phyloP scores from a whole-genome alignment of 2,329 filamentous ascomycete species.

The Hypoxylon sp. region DNA sequence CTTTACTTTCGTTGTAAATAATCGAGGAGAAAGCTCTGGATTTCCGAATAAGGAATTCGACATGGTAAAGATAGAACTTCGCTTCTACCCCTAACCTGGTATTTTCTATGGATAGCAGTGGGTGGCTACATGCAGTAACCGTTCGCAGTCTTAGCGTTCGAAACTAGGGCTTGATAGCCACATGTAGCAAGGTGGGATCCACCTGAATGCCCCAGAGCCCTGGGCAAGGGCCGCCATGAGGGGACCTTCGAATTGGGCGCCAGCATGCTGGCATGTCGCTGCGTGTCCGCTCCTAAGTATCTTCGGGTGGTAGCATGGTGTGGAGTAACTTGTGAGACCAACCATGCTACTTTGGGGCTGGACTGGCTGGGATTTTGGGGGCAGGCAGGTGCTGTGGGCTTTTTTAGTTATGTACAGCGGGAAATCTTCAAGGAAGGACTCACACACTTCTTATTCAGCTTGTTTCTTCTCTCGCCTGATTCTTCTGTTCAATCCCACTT shows the following conservation, averaged over 20 bases:
- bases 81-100: conserved; percentile 18
- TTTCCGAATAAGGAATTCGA: conserved; percentile 22
- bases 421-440: conserved; percentile 26
- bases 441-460: conserved; percentile 23
- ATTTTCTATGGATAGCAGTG: too few relatives aligned
- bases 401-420: too few relatives aligned
- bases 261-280: conserved; percentile 19
- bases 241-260: conserved; percentile 14
- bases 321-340: conserved; percentile 16
- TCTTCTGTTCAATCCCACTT: conserved; percentile 6
- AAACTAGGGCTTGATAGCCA: conserved; percentile 26
- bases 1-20: conserved; percentile 11
- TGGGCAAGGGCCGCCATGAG: conserved; percentile 23
- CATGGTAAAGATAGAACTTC: conserved; percentile 18
- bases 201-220: conserved; percentile 27
- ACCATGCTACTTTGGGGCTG: conserved; percentile 23
- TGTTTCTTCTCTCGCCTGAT: conserved; percentile 18
- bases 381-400: too few relatives aligned
- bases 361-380: conserved; percentile 9
- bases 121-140: conserved; percentile 12
- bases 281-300: conserved; percentile 15
- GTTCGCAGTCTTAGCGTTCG: conserved; percentile 26
- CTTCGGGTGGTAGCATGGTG: conserved; percentile 6
- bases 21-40: too few relatives aligned
- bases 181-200: conserved; percentile 22